Conservation (phyloP, 2,329 filamentous ascomycete species). For the Pestalotiopsis sp. region DNA sequence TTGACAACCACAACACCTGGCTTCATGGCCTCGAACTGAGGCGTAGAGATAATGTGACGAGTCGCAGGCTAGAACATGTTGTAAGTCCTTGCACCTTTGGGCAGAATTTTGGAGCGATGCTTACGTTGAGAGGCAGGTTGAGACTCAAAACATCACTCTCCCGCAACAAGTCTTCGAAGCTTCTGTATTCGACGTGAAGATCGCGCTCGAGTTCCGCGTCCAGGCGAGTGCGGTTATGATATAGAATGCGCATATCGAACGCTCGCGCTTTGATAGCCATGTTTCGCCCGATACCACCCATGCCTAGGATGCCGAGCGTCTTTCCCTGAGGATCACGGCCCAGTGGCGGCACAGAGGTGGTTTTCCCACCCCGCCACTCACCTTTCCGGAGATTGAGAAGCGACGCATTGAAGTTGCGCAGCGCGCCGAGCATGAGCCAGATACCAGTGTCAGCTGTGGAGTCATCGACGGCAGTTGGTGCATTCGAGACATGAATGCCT, state of each 20-base stretch:
- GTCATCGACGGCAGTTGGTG: conserved; percentile 80
- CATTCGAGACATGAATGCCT: conserved; percentile 74
- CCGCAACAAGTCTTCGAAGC: conserved; percentile 71
- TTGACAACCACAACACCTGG: conserved; percentile 77
- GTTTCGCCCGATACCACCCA: conserved; percentile 84
- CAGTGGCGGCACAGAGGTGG: conserved; percentile 47
- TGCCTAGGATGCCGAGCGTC: conserved; percentile 77
- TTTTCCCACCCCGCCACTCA: conserved; percentile 62
- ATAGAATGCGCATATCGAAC: conserved; percentile 76
- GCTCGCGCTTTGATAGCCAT: conserved; percentile 72
- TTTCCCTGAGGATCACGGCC: conserved; percentile 83
- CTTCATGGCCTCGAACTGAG: conserved; percentile 79
- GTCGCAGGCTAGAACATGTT: conserved; percentile 54
- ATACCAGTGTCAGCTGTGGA: conserved; percentile 81
- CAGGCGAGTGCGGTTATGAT: conserved; percentile 71
- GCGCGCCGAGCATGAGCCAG: conserved; percentile 79
- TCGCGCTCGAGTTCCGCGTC: conserved; percentile 52
- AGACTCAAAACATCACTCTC: conserved; percentile 78
- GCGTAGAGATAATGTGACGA: conserved; percentile 72
- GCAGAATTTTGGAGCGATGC: conserved; percentile 30
- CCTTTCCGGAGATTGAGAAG: conserved; percentile 68
- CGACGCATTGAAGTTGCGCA: conserved; percentile 71
- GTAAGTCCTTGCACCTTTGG: background rate
- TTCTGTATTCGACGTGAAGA: conserved; percentile 66
- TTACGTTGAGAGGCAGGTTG: conserved; percentile 80